Percentiles rank a stretch among this genome's conserved stretches.
phyloP scores from a whole-genome alignment of 129 eudicot species.

The Solidago caesia region DNA sequence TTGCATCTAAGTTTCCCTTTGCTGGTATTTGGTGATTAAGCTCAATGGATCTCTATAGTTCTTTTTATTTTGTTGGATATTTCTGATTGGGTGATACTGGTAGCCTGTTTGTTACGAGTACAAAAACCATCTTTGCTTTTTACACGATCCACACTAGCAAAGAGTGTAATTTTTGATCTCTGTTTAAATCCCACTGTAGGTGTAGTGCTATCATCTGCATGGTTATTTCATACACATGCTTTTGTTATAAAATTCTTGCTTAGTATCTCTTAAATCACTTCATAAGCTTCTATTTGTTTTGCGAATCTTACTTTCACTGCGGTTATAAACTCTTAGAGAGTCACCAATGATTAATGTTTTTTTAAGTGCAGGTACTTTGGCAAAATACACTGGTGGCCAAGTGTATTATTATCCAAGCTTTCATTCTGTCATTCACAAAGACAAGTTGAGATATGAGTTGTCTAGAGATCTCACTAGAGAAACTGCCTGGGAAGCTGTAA shows the following conservation, averaged over 20 bases:
- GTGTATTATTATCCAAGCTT: constrained; percentile 88
- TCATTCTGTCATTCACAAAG: constrained; percentile 61
- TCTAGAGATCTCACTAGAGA: constrained; percentile 94
- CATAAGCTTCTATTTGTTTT: constrained; percentile 5
- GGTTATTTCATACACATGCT: not conserved
- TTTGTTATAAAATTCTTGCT: not conserved
- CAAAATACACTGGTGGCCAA: constrained; percentile 99
- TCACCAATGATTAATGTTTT: not conserved
- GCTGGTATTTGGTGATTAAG: not conserved
- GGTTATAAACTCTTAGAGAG: not conserved
- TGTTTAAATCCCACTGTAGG: not conserved
- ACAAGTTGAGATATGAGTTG: constrained; percentile 84
- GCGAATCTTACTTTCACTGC: not conserved
- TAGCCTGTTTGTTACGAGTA: not conserved
- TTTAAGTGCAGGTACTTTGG: constrained; percentile 67
- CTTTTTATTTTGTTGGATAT: not conserved
- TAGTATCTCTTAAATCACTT: not conserved
- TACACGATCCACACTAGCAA: not conserved
- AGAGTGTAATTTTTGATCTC: not conserved
- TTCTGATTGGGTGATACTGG: not conserved
- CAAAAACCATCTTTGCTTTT: not conserved
- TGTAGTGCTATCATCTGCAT: not conserved
- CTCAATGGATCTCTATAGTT: not conserved
- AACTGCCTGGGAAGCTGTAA: constrained; percentile 99
- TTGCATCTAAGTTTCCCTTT: not conserved